Conservation (phyloP, 2,329 filamentous ascomycete species). For the Ascochyta clinopodiicola region DNA sequence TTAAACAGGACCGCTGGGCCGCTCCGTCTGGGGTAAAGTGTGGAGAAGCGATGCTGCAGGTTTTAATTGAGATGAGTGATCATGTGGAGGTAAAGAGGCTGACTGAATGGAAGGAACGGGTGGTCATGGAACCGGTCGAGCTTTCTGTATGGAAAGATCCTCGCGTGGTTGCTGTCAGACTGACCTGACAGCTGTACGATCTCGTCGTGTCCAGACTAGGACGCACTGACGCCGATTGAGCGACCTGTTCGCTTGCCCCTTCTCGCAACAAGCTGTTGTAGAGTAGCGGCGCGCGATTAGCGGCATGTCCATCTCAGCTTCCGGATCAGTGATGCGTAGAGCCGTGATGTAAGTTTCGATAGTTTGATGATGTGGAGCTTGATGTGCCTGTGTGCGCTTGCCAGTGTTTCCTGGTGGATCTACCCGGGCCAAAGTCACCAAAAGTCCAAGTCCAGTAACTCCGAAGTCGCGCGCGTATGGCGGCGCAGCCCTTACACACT, state of each 20-base stretch:
- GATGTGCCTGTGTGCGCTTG: constrained; percentile 12
- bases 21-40: constrained; percentile 21
- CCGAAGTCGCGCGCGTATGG: constrained; percentile 15
- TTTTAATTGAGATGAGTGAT: constrained; percentile 15
- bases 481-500: constrained; percentile 6
- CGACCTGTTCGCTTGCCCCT: constrained; percentile 1
- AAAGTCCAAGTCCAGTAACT: background rate
- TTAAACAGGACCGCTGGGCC: constrained; percentile 20
- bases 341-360: constrained; percentile 16
- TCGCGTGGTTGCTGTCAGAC: constrained; percentile 13
- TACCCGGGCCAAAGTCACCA: background rate
- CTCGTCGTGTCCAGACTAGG: background rate
- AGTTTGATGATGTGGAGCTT: constrained; percentile 15
- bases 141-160: constrained; percentile 8
- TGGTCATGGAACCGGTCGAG: constrained; percentile 6
- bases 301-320: constrained; percentile 6
- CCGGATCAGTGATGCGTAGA: constrained; percentile 11
- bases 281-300: constrained; percentile 10
- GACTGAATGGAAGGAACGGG: constrained; percentile 6
- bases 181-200: constrained; percentile 13
- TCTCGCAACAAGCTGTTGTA: constrained; percentile 6
- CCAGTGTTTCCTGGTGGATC: constrained; percentile 6
- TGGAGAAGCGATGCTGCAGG: constrained; percentile 20
- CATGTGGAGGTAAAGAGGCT: constrained; percentile 19
- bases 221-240: background rate